Conservation (phyloP, 129 eudicot species). For the Lactuca saligna region DNA sequence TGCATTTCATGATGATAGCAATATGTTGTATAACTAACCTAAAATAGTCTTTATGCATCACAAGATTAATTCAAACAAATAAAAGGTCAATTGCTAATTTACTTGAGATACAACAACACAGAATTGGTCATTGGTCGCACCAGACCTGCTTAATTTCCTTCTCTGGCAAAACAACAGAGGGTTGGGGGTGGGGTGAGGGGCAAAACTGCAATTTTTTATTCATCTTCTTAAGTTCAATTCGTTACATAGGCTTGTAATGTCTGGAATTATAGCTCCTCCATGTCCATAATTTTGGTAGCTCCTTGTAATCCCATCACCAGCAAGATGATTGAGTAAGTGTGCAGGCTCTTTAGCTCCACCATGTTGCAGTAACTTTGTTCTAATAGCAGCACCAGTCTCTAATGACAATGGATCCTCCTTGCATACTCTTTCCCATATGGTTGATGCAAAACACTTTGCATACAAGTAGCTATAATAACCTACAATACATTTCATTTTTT, state of each 20-base stretch:
- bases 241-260: constrained; percentile 53
- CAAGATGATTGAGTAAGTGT: constrained; percentile 56
- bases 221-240: constrained; percentile 48
- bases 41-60: too few species aligned
- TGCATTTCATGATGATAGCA: too few species aligned
- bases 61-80: too few species aligned
- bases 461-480: constrained; percentile 97
- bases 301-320: constrained; percentile 54
- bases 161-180: too few species aligned
- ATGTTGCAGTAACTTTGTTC: constrained; percentile 70
- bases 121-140: too few species aligned
- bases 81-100: too few species aligned
- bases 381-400: constrained; percentile 72
- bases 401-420: constrained; percentile 76
- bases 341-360: constrained; percentile 95
- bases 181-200: not conserved
- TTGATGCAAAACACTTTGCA: constrained; percentile 90
- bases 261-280: constrained; percentile 67
- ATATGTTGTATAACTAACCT: too few species aligned
- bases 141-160: too few species aligned
- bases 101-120: too few species aligned
- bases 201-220: not conserved
- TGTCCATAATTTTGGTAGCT: constrained; percentile 5
- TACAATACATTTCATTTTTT: constrained; percentile 3
- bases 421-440: constrained; percentile 76